Base-by-base conservation (phyloP, 495 filamentous ascomycete species). In the Elaphomyces granulatus region DNA sequence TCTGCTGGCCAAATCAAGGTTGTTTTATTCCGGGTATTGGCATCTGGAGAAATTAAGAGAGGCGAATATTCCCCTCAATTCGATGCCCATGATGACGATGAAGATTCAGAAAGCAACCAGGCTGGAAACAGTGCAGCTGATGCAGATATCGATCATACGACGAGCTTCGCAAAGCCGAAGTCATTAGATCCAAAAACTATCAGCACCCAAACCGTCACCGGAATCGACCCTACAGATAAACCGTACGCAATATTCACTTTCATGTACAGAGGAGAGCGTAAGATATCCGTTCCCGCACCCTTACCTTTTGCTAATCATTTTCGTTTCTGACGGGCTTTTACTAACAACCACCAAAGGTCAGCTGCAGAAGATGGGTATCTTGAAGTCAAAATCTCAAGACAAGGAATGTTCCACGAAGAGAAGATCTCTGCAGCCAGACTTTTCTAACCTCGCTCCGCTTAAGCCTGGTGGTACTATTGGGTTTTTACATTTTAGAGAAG, bases 51-150 rank as follows among this genome's bases (percentile, higher is more conserved):
- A 53, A 90, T 99, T 51, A 93, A 94, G 60, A 80, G 83, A 47
- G 90, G 90, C 14, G 90, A 96, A 54, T 99, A 96, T 56, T 94
- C 87, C 8, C 90, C 90, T 12, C 92, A 96, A 54, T 99, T 96
- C 42, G 88, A 94, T 57, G 92, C 87, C 6, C 83, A 95, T 48
- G 88, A 95, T 43, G 87, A 94, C 40, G 87, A 93, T 48, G 85
- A 94, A 31, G 67, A 74, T 61, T 44, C 40, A 20, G 64, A 68
- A 35, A 70, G 67, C 4, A 57, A 53, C 2, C 66, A 63, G 23
- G 63, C 62, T 26, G 58, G 59, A 37, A n/a, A n/a, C n/a, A 54
- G 50, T 21, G 55, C 53, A 15, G 61, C 56, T 15, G 70, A 72
- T 48, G 74, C 68, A 36, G 83, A 95, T 51, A 72, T 95, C 32